Percentiles rank a stretch among this genome's conserved stretches.
Conservation (phyloP, 1,139 yeast species). For the Hansenula sp. region DNA sequence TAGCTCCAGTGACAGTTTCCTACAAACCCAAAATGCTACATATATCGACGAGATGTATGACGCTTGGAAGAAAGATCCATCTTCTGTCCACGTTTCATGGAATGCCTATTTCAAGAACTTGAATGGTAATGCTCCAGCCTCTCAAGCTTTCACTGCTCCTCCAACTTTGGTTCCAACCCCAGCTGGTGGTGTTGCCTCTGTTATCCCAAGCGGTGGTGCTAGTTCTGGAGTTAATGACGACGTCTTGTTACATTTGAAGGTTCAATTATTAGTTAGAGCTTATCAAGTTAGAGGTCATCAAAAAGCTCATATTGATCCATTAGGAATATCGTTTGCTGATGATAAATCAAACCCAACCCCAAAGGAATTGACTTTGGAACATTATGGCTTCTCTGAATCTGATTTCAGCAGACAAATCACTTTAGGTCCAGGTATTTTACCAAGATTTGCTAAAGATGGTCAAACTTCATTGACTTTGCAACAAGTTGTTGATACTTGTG, state of each 20-base stretch:
- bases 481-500: conserved; percentile 77
- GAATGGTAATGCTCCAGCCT: conserved; percentile 61
- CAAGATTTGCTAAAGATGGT: conserved; percentile 76
- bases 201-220: conserved; percentile 42
- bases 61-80: conserved; percentile 90
- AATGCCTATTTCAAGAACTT: conserved; percentile 90
- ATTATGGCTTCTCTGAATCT: conserved; percentile 84
- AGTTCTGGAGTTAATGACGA: conserved; percentile 20
- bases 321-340: conserved; percentile 83
- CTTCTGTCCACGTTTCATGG: conserved; percentile 94
- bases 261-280: conserved; percentile 94
- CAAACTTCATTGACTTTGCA: conserved; percentile 63
- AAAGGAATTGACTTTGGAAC: conserved; percentile 84
- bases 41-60: conserved; percentile 97
- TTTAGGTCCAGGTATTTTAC: conserved; percentile 96
- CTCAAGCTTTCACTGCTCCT: conserved; percentile 83
- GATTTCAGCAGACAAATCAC: conserved; percentile 83
- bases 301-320: conserved; percentile 92
- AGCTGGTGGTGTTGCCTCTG: conserved; percentile 49
- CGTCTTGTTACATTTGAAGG: conserved; percentile 87
- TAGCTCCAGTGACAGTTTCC: conserved; percentile 54
- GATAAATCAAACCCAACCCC: conserved; percentile 52
- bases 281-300: conserved; percentile 98
- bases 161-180: conserved; percentile 73
- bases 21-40: conserved; percentile 82